Conservation (phyloP, 148 eudicot species). For the Vaccinium corymbosum region DNA sequence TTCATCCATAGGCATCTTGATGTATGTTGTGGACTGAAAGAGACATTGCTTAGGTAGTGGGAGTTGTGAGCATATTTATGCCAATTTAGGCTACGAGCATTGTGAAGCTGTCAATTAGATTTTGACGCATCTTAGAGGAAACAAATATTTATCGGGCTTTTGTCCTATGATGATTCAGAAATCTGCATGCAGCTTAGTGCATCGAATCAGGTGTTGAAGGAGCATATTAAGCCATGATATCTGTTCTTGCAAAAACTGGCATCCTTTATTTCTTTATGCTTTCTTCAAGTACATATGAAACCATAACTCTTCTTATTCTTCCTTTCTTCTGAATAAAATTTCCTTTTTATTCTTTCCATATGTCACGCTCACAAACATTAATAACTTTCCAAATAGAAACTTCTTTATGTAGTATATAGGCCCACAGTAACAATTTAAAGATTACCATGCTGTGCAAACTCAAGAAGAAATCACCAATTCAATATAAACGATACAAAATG, state of each 20-base stretch:
- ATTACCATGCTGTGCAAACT: not conserved
- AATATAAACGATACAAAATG: not conserved
- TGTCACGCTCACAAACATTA: not conserved
- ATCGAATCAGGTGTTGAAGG: not conserved
- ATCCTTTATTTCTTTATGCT: not conserved
- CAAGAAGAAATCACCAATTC: not conserved
- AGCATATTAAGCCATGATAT: not conserved
- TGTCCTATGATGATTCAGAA: not conserved
- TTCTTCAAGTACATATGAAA: not conserved
- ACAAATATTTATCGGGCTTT: not conserved
- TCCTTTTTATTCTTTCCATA: not conserved
- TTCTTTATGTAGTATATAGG: not conserved
- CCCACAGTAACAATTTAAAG: not conserved
- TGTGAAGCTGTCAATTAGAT: not conserved
- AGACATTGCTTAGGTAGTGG: not conserved
- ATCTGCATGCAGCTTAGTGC: not conserved
- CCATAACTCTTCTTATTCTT: not conserved
- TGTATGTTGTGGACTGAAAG: not conserved
- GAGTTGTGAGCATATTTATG: not conserved
- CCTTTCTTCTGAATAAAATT: not conserved
- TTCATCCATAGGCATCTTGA: slow-evolving; percentile 3
- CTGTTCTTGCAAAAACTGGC: not conserved
- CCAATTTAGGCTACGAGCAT: not conserved
- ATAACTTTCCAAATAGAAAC: slow-evolving; percentile 1
- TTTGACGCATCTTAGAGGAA: not conserved